Evolutionary conservation across 495 filamentous ascomycete species (phyloP).

Genomic region (Xylaria intraflava): DNA sequence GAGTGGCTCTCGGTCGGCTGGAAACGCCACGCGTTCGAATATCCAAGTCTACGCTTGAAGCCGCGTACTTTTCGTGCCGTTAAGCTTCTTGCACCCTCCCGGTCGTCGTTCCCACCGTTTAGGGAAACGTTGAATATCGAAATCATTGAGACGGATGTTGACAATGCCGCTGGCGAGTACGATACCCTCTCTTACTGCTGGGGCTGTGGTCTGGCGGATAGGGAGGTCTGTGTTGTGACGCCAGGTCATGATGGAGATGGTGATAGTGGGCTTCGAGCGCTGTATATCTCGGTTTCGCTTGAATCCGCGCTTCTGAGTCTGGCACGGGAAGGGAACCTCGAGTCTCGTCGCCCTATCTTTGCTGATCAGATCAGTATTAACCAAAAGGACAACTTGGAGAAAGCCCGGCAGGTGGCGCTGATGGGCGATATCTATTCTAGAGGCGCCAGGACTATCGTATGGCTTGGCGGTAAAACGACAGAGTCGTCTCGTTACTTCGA

Average conservation of each 20-base stretch:
- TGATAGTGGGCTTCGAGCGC: not conserved
- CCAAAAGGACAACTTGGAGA: not conserved
- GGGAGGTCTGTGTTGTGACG: not conserved
- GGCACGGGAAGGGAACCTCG: not conserved
- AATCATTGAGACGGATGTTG: not conserved
- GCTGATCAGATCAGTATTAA: constrained; percentile 10
- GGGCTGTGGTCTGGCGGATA: not conserved
- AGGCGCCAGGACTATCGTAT: not conserved
- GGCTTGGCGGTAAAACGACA: not conserved
- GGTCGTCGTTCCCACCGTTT: not conserved
- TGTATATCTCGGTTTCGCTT: constrained; percentile 4
- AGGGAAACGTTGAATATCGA: constrained; percentile 1
- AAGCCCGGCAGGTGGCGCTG: constrained; percentile 1
- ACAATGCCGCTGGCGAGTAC: not conserved
- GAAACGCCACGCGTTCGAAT: not conserved
- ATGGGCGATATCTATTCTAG: constrained; percentile 1
- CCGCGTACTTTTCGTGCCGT: not conserved
- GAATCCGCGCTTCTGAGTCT: constrained; percentile 4
- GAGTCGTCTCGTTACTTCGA: not conserved
- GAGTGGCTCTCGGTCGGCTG: not conserved
- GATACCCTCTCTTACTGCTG: constrained; percentile 6
- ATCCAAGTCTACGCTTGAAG: not conserved
- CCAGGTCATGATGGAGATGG: not conserved
- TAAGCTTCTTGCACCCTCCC: not conserved
- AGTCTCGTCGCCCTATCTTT: not conserved